phyloP scores from a whole-genome alignment of 2,329 filamentous ascomycete genomes.

The Exserohilum rostratum region DNA sequence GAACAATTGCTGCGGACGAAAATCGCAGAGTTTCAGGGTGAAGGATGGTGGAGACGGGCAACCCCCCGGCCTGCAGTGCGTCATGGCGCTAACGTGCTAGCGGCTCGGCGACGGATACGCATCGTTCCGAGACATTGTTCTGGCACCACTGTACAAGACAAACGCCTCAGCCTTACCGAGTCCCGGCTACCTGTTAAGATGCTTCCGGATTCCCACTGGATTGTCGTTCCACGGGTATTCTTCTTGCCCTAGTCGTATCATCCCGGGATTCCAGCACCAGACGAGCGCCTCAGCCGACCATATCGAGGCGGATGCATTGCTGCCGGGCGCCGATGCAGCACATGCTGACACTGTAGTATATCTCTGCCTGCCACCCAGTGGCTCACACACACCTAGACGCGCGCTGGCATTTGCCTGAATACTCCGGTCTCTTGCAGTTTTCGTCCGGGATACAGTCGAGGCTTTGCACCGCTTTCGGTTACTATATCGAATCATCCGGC shows the following conservation, averaged over 20 bases:
- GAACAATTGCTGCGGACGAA: constrained; percentile 10
- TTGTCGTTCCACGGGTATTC: no score
- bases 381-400: neutral
- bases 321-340: neutral
- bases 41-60: constrained; percentile 4
- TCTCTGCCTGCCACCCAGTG: neutral
- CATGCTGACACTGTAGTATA: neutral
- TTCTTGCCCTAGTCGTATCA: no score
- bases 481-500: neutral
- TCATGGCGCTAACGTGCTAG: neutral
- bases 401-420: neutral
- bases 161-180: constrained; percentile 13
- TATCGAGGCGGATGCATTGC: neutral
- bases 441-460: neutral
- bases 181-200: constrained; percentile 4
- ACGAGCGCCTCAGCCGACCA: no score
- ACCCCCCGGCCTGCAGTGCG: neutral
- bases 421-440: neutral
- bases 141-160: neutral
- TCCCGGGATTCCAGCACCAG: no score
- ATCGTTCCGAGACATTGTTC: constrained; percentile 2
- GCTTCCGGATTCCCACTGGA: constrained; percentile 9
- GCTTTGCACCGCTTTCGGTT: neutral
- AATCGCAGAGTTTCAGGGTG: constrained; percentile 9
- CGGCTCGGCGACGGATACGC: constrained; percentile 9